Conservation (phyloP, 805 yeast species). For the Yarrowia osloensis region DNA sequence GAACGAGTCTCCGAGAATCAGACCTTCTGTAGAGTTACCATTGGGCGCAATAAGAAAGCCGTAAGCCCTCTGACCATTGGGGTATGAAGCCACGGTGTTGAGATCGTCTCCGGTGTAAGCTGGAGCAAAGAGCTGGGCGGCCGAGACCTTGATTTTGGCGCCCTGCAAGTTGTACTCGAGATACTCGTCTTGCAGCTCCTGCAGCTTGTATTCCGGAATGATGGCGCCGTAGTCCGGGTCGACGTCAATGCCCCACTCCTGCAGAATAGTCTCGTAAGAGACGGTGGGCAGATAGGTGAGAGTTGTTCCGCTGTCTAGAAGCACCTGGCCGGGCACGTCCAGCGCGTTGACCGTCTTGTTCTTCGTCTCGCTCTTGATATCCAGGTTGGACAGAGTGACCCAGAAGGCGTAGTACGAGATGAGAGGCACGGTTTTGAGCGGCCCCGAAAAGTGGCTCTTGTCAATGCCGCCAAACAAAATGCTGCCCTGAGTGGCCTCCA, state of each 20-base stretch:
- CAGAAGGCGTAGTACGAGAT: conserved; percentile 35
- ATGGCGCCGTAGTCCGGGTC: conserved; percentile 7
- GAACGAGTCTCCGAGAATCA: conserved; percentile 59
- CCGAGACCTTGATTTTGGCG: conserved; percentile 84
- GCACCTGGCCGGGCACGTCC: conserved; percentile 21
- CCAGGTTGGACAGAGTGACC: conserved; percentile 21
- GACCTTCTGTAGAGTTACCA: conserved; percentile 45
- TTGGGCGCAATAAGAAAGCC: not conserved
- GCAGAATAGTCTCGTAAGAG: conserved; percentile 38
- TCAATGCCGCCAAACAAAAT: conserved; percentile 38
- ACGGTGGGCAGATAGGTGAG: conserved; percentile 49
- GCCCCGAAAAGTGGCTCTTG: conserved; percentile 32
- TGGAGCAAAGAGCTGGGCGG: conserved; percentile 59
- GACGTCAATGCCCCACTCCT: conserved; percentile 64
- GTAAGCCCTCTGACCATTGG: conserved; percentile 14
- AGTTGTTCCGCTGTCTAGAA: conserved; percentile 60
- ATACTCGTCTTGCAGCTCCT: conserved; percentile 83
- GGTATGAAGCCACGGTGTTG: conserved; percentile 37
- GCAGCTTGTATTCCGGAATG: conserved; percentile 41
- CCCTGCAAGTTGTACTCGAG: conserved; percentile 88
- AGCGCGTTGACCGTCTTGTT: conserved; percentile 41
- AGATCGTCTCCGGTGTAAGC: conserved; percentile 33
- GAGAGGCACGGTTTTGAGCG: conserved; percentile 42
- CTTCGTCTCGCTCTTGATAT: conserved; percentile 32
- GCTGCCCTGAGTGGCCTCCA: conserved; percentile 36